Percentiles rank a stretch among this genome's conserved stretches.
These are phyloP conservation scores for Magnaporthales sp. DNA, from an alignment of 2,329 filamentous ascomycete genomes.

Conservation along the genomic window DNA sequence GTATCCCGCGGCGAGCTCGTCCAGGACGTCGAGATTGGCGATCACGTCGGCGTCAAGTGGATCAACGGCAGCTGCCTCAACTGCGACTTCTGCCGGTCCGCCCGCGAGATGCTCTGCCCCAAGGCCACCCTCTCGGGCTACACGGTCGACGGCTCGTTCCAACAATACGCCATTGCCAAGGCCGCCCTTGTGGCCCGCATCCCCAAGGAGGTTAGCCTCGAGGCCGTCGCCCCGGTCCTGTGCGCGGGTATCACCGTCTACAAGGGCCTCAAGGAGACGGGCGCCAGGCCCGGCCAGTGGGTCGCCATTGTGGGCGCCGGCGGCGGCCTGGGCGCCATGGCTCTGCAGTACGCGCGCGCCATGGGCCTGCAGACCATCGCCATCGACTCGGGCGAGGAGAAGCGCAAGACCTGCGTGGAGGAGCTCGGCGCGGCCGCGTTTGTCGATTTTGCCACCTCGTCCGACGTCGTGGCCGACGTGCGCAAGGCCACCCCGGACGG, in stretches of 20 bases:
- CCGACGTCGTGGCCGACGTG: conserved; percentile 77
- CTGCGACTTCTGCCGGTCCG: conserved; percentile 74
- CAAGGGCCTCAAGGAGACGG: conserved; percentile 67
- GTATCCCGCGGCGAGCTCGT: conserved; percentile 74
- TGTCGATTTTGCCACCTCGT: conserved; percentile 70
- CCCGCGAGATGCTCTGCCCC: conserved; percentile 76
- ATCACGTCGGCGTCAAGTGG: conserved; percentile 88
- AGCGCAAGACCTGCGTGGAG: conserved; percentile 53
- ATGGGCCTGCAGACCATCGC: conserved; percentile 79
- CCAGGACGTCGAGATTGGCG: conserved; percentile 69
- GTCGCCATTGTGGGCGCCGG: conserved; percentile 69
- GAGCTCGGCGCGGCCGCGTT: conserved; percentile 61
- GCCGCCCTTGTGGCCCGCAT: conserved; percentile 78
- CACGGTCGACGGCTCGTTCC: conserved; percentile 88
- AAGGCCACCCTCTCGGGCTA: conserved; percentile 75
- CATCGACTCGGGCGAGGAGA: conserved; percentile 78
- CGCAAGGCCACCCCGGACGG: conserved; percentile 73
- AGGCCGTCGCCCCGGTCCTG: conserved; percentile 67
- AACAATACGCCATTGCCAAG: conserved; percentile 85
- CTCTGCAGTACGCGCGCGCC: conserved; percentile 80
- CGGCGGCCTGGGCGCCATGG: conserved; percentile 62
- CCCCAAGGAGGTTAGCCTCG: conserved; percentile 66
- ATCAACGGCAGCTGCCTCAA: conserved; percentile 78
- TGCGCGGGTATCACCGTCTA: conserved; percentile 71
- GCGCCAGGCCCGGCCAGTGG: conserved; percentile 55